Evolutionary conservation across 495 filamentous ascomycete species (phyloP).

Genomic region (Xylaria intraflava): DNA sequence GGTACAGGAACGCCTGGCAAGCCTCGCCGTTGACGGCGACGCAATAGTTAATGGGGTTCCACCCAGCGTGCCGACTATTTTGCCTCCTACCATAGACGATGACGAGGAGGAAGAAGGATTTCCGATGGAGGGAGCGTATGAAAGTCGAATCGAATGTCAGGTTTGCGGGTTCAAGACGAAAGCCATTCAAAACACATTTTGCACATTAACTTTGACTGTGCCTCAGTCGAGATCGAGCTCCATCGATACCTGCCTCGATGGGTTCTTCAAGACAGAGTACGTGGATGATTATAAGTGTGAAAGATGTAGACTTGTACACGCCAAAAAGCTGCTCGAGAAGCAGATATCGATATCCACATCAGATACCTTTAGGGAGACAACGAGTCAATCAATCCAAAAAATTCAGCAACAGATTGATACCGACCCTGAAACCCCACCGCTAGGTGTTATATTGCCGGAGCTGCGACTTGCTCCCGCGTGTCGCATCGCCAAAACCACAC

Average conservation of each 20-base stretch:
- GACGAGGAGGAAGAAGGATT: constrained; percentile 59
- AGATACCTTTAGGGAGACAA: constrained; percentile 41
- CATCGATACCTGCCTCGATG: constrained; percentile 70
- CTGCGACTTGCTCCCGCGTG: constrained; percentile 66
- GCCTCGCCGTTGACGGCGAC: constrained; percentile 11
- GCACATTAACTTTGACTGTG: constrained; percentile 86
- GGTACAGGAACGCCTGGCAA: constrained; percentile 17
- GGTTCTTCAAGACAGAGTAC: constrained; percentile 86
- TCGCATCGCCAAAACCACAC: constrained; percentile 76
- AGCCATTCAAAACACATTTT: constrained; percentile 75
- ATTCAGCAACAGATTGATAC: constrained; percentile 58
- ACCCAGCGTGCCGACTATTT: constrained; percentile 12
- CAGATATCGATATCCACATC: constrained; percentile 35
- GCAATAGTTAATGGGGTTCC: constrained; percentile 5
- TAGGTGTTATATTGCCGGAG: constrained; percentile 70
- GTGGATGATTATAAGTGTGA: constrained; percentile 98
- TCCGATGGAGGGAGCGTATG: constrained; percentile 76
- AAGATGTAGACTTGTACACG: constrained; percentile 79
- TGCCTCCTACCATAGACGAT: constrained; percentile 13
- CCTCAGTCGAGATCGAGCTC: constrained; percentile 57
- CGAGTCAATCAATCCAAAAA: constrained; percentile 41
- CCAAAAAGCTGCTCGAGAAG: constrained; percentile 34
- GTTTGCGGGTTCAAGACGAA: constrained; percentile 85
- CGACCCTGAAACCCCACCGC: constrained; percentile 70
- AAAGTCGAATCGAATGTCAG: constrained; percentile 89